Evolutionary conservation across 352 stramenopile species (phyloP).

Genomic region (Phytophthora cryptogea): DNA sequence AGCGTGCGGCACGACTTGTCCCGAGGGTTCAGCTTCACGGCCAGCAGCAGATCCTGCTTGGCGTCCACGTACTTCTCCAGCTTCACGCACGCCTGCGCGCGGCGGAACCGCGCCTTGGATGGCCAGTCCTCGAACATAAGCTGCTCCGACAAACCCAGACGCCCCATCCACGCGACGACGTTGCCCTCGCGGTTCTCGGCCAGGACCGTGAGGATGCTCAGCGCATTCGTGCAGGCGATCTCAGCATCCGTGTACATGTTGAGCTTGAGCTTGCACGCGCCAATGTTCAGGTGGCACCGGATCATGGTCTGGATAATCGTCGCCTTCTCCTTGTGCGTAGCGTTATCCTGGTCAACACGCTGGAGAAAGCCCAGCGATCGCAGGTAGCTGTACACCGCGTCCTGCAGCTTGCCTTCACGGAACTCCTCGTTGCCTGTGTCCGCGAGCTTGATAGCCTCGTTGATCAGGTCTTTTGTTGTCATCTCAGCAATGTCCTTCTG

Average conservation of each 20-base stretch:
- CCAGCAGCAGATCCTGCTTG: slow-evolving; percentile 77
- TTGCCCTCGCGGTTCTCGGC: slow-evolving; percentile 79
- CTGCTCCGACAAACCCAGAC: slow-evolving; percentile 74
- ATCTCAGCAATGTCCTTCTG: slow-evolving; percentile 71
- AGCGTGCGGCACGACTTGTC: slow-evolving; percentile 82
- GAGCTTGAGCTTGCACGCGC: slow-evolving; percentile 83
- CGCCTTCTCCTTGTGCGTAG: slow-evolving; percentile 87
- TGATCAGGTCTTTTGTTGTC: slow-evolving; percentile 78
- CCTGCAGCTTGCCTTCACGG: slow-evolving; percentile 55
- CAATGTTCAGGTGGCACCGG: slow-evolving; percentile 86
- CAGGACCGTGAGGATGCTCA: slow-evolving; percentile 80
- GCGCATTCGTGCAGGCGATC: slow-evolving; percentile 81
- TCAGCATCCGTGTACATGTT: slow-evolving; percentile 69
- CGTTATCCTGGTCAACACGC: slow-evolving; percentile 72
- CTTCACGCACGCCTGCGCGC: slow-evolving; percentile 76
- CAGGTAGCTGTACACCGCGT: slow-evolving; percentile 81
- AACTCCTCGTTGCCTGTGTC: slow-evolving; percentile 79
- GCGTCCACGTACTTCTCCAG: slow-evolving; percentile 75
- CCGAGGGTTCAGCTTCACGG: slow-evolving; percentile 78
- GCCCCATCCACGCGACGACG: slow-evolving; percentile 86
- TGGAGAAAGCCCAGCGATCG: slow-evolving; percentile 71
- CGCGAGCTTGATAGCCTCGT: slow-evolving; percentile 65
- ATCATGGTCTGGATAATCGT: slow-evolving; percentile 90
- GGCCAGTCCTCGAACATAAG: slow-evolving; percentile 88
- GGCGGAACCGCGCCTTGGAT: slow-evolving; percentile 84